Conservation (phyloP, 2,329 filamentous ascomycete genomes). For the Xylaria arbuscula region DNA sequence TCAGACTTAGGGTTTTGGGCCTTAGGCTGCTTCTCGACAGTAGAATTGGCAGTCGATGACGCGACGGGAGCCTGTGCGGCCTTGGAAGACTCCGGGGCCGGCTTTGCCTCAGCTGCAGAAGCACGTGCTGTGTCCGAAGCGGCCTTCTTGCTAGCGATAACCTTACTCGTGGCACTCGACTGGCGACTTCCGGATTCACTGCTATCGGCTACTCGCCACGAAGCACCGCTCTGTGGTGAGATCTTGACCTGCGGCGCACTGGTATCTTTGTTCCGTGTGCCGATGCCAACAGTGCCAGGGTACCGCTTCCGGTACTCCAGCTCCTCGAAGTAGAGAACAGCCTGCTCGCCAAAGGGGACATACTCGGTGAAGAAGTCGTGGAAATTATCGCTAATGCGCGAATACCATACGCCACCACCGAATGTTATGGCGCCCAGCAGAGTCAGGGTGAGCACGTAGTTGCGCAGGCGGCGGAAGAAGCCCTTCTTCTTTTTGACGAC, state of each 20-base stretch:
- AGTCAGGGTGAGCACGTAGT: slow-evolving; percentile 80
- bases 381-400: slow-evolving; percentile 94
- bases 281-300: slow-evolving; percentile 59
- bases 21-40: slow-evolving; percentile 20
- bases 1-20: slow-evolving; percentile 46
- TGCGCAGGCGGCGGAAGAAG: slow-evolving; percentile 77
- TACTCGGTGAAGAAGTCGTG: slow-evolving; percentile 99
- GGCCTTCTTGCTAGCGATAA: slow-evolving; percentile 46
- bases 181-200: slow-evolving; percentile 45
- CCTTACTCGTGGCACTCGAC: slow-evolving; percentile 47
- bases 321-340: slow-evolving; percentile 95
- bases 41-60: slow-evolving; percentile 49
- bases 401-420: slow-evolving; percentile 90
- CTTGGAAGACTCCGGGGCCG: slow-evolving; percentile 39
- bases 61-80: slow-evolving; percentile 48
- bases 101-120: slow-evolving; percentile 37
- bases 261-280: slow-evolving; percentile 66
- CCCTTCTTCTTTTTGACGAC: slow-evolving; percentile 67
- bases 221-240: slow-evolving; percentile 85
- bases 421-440: slow-evolving; percentile 83
- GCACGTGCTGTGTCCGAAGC: slow-evolving; percentile 36
- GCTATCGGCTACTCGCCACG: slow-evolving; percentile 62
- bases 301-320: slow-evolving; percentile 91
- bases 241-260: slow-evolving; percentile 83
- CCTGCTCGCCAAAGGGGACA: slow-evolving; percentile 92